Evolutionary conservation across 768 basidiomycete genomes (phyloP).

Genomic region (Lentinula detonsa): DNA sequence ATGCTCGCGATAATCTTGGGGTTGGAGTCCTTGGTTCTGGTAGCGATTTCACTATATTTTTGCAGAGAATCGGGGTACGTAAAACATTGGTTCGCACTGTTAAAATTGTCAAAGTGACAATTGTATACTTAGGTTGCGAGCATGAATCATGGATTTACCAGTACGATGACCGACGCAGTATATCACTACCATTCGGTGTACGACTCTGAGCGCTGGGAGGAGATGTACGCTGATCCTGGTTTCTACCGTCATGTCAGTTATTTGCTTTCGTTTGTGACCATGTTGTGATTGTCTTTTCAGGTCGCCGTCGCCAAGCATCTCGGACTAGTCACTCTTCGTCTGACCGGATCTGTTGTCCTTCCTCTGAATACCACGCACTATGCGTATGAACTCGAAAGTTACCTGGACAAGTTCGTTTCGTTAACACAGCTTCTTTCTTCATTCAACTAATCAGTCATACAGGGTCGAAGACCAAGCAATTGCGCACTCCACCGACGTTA

Average conservation of each 20-base stretch:
- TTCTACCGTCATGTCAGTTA: conserved; percentile 49
- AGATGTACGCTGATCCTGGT: conserved; percentile 57
- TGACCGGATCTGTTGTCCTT: conserved; percentile 49
- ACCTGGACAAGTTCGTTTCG: conserved; percentile 41
- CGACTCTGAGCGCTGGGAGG: conserved; percentile 55
- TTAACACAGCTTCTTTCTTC: neutral
- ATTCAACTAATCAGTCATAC: neutral
- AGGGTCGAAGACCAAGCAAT: conserved; percentile 47
- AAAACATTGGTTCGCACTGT: neutral
- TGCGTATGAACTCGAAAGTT: conserved; percentile 43
- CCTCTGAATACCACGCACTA: conserved; percentile 71
- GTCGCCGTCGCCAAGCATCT: conserved; percentile 25
- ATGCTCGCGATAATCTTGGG: conserved; percentile 29
- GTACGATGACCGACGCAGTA: conserved; percentile 28
- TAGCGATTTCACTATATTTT: conserved; percentile 88
- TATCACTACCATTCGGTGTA: conserved; percentile 62
- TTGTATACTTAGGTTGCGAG: conserved; percentile 17
- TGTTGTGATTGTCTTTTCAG: neutral
- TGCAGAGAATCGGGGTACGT: conserved; percentile 62
- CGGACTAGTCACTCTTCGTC: conserved; percentile 46
- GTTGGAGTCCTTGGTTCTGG: conserved; percentile 70
- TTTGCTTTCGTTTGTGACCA: neutral
- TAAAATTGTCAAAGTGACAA: neutral
- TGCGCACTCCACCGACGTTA: conserved; percentile 8
- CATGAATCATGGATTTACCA: conserved; percentile 13